Evolutionary conservation across 257 asterid species (phyloP).

Genomic region (Dorcoceras hygrometricum): DNA sequence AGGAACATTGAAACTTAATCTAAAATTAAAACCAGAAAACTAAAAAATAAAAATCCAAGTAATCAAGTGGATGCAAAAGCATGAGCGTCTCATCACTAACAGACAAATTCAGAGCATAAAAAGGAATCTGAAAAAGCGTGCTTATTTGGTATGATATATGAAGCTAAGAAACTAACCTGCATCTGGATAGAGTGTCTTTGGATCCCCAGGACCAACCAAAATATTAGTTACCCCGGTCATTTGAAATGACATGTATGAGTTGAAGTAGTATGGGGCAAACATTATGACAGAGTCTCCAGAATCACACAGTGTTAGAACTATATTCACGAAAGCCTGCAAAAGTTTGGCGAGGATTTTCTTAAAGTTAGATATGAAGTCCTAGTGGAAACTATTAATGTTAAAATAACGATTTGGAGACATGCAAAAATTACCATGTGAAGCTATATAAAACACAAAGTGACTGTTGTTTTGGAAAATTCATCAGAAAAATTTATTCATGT

Average conservation of each 20-base stretch:
- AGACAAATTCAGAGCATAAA: not conserved
- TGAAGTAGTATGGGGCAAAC: constrained; percentile 99
- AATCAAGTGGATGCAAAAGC: not conserved
- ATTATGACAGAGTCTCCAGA: constrained; percentile 86
- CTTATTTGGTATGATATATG: not conserved
- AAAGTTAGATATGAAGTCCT: not conserved
- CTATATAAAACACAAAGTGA: not conserved
- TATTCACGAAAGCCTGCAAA: constrained; percentile 88
- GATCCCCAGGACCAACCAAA: constrained; percentile 84
- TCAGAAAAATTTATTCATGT: not conserved
- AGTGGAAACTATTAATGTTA: not conserved
- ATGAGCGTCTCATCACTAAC: too few species aligned
- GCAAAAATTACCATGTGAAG: not conserved
- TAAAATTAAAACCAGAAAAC: not conserved
- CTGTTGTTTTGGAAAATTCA: not conserved
- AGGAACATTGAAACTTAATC: not conserved
- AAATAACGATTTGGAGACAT: not conserved
- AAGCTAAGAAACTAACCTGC: constrained; percentile 55
- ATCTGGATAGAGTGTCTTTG: constrained; percentile 90
- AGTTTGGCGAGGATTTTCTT: not conserved
- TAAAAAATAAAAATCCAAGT: not conserved
- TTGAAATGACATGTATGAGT: constrained; percentile 92
- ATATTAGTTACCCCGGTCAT: constrained; percentile 96
- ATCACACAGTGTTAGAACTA: constrained; percentile 86
- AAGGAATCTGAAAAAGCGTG: not conserved